These are phyloP conservation scores for Pyronema omphalodes DNA, from an alignment of 495 filamentous ascomycete genomes.

Conservation along the genomic window DNA sequence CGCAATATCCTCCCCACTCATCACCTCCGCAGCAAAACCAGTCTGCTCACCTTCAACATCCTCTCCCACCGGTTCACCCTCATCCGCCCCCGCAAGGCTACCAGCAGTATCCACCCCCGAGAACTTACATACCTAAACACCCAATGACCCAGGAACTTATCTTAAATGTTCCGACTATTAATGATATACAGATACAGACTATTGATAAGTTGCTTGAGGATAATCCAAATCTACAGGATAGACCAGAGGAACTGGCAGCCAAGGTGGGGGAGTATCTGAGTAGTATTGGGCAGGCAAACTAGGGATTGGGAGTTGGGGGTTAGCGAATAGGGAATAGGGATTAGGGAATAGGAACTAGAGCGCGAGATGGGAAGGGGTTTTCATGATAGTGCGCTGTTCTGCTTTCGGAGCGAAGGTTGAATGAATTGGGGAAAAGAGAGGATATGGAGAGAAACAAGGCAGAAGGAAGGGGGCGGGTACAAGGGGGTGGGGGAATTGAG, in stretches of 20 bases:
- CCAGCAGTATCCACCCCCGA: conserved; percentile 9
- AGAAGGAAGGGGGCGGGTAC: background rate
- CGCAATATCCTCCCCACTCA: conserved; percentile 8
- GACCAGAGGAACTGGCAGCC: conserved; percentile 17
- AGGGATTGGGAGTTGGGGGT: background rate
- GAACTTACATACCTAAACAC: conserved; percentile 3
- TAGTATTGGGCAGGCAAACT: background rate
- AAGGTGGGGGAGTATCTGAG: conserved; percentile 15
- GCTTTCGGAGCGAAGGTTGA: too few relatives aligned
- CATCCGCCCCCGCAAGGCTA: background rate
- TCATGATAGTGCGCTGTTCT: too few relatives aligned
- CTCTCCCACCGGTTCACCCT: background rate
- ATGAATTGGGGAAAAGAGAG: background rate
- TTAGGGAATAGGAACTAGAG: too few relatives aligned
- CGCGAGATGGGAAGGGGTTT: too few relatives aligned
- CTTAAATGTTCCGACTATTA: conserved; percentile 17
- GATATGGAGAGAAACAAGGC: background rate
- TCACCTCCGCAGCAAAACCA: conserved; percentile 7
- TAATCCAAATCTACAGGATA: conserved; percentile 20
- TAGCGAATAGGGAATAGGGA: too few relatives aligned
- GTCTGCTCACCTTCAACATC: background rate
- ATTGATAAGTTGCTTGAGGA: conserved; percentile 22
- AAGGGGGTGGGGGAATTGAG: background rate
- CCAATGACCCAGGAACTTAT: conserved; percentile 20
- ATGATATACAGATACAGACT: conserved; percentile 14